phyloP scores from a whole-genome alignment of 805 yeast genomes.

The Myxozyma neotropica region DNA sequence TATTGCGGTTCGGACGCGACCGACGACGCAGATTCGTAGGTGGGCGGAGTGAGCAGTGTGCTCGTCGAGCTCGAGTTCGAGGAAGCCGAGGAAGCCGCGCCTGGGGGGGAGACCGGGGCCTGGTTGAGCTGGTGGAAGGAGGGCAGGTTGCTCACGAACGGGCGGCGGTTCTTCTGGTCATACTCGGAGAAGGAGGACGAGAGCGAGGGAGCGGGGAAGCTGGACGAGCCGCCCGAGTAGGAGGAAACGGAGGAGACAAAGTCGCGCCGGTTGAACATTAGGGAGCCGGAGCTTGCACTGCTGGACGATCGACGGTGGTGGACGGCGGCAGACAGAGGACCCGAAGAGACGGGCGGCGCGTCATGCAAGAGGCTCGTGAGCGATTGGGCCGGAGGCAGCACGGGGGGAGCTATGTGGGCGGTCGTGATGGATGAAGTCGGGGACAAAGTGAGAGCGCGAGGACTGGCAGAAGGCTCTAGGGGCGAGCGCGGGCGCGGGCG shows the following conservation, averaged over 20 bases:
- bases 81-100: constrained; percentile 2
- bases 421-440: constrained; percentile 2
- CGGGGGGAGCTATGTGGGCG: constrained; percentile 6
- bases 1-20: constrained; percentile 3
- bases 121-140: constrained; percentile 22
- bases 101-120: constrained; percentile 10
- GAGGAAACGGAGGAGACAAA: constrained; percentile 6
- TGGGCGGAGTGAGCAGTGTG: constrained; percentile 17
- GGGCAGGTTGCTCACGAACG: constrained; percentile 24
- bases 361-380: constrained; percentile 7
- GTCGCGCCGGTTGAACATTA: constrained; percentile 8
- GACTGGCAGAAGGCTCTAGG: background rate
- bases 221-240: background rate
- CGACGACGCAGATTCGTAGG: constrained; percentile 9
- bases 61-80: constrained; percentile 11
- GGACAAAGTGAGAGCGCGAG: background rate
- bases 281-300: background rate
- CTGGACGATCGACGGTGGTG: background rate
- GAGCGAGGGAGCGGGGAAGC: constrained; percentile 6
- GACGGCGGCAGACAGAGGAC: background rate
- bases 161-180: constrained; percentile 15
- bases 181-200: constrained; percentile 9
- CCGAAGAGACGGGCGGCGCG: background rate
- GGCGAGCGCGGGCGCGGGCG: background rate
- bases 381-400: constrained; percentile 12